Evolutionary conservation across 179 eudicot genomes (phyloP), one percentile per base, ranked within the genome.

Genomic region (Drosera spatulata): DNA sequence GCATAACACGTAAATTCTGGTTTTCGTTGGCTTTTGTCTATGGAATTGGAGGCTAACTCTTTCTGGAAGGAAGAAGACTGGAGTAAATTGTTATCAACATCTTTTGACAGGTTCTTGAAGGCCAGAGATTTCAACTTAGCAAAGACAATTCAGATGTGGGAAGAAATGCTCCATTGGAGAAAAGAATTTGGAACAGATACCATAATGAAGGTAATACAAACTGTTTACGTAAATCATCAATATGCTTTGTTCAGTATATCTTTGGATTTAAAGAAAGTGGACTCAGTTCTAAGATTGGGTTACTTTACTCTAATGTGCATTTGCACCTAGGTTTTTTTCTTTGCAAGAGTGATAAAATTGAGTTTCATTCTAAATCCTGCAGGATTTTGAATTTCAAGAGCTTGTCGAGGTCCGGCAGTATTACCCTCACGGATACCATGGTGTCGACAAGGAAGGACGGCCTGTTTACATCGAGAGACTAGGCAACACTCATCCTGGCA

Each of bases 361-460:
- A 41, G 33, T 4, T 7, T 44, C 39, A 47, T 22, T 55, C 14
- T 64, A 48, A 39, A 14, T 41, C 52, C 40, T 63, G 67, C 54
- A 86, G 91, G 88, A 82, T 59, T 86, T 79, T 49, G 78, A 80
- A 66, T 86, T 82, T 63, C 68, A 80, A 58, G 95, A 86, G 75
- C 67, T 76, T 54, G 88, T 80, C 63, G 82, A 82, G 50, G 87
- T 86, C 45, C 71, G 82, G 79, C 82, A 84, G 54, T 80, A 76
- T 70, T 86, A 84, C 63, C 91, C 95, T 50, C 95, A 87, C 60
- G 91, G 95, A 50, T 87, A 84, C 71, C 95, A 87, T 68, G 95
- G 95, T 13, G 86, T 87, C 66, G 95, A 87, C 62, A 76, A 66
- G 69, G 95, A 84, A 59, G 95, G 95, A 46, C 82, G 95, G 58